Conservation (phyloP, 108 stramenopile genomes). For the Skeletonema marinoi region DNA sequence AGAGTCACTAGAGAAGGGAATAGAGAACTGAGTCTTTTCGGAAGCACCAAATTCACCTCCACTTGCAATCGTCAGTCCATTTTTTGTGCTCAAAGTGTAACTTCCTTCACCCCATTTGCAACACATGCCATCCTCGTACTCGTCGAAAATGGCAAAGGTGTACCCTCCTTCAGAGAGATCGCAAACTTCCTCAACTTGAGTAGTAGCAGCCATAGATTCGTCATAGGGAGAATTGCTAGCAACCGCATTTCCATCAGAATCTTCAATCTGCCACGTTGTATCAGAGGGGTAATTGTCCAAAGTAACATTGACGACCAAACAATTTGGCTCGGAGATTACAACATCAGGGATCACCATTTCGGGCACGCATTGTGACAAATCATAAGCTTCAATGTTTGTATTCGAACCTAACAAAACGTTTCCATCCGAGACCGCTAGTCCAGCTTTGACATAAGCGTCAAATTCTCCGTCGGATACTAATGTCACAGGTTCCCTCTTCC, state of each 20-base stretch:
- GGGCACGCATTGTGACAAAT: slow-evolving; percentile 11
- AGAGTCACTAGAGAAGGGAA: background rate
- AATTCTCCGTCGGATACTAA: slow-evolving; percentile 10
- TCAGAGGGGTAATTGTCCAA: background rate
- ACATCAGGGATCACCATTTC: background rate
- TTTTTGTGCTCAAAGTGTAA: background rate
- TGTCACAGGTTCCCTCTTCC: slow-evolving; percentile 14
- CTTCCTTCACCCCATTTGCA: slow-evolving; percentile 11
- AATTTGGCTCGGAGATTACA: background rate
- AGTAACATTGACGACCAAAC: background rate
- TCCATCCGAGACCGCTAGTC: slow-evolving; percentile 11
- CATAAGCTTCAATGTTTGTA: slow-evolving; percentile 6
- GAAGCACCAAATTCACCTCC: slow-evolving; percentile 12
- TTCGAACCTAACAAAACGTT: background rate
- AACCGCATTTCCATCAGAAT: background rate
- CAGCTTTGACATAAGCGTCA: slow-evolving; percentile 4
- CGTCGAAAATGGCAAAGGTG: slow-evolving; percentile 10
- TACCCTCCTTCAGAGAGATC: slow-evolving; percentile 8
- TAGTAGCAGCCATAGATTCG: background rate
- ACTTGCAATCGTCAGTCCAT: background rate
- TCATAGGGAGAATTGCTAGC: background rate
- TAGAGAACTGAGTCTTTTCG: slow-evolving; percentile 2
- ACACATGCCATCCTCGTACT: slow-evolving; percentile 21
- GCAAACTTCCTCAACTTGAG: slow-evolving; percentile 1
- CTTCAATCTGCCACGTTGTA: slow-evolving; percentile 2